Evolutionary conservation across 2,329 filamentous ascomycete genomes (phyloP), one percentile per base, ranked within the genome.

Genomic region (Fusarium lateritium): DNA sequence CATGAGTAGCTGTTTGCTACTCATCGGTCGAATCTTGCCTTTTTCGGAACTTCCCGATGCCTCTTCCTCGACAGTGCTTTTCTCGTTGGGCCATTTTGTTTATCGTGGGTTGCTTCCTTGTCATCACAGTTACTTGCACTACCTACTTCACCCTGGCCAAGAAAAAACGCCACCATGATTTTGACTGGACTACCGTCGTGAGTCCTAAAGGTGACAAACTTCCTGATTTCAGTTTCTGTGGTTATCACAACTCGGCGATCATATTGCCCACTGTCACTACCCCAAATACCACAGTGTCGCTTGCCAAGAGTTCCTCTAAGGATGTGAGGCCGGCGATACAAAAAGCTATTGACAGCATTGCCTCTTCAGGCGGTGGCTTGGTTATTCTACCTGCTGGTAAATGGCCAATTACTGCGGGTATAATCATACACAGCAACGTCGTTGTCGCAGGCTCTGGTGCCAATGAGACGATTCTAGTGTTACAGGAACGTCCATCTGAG

Each of bases 201-300:
- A 70, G 19, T 9, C 9, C 44, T 21, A 53, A 47, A 2, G 71
- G 69, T 1, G 71, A 73, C 26, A n/a, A 39, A 0, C 17, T 73
- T 3, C 71, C 71, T 2, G 71, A 73, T 34, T 73, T 73, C 10
- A 73, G 71, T 21, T 73, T 51, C 49, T 50, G 64, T 14, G 71
- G 71, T 0, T 73, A 74, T 15, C 71, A 60, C 15, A 56, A 45
- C 17, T 74, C 71, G 2, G 57, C 69, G 6, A 54, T 46, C 11
- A 60, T 56, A 33, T 19, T 73, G 5, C 71, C 69, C 5, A n/a
- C 3, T 2, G 7, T 33, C 10, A 2, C 11, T 8, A 21, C 21
- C 2, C 24, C 43, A 1, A 62, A 45, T 3, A 36, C 65, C n/a
- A 62, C 43, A 1, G 4, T 73, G 1, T 9, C 42, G 2, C 24